Evolutionary conservation across 1,284 basidiomycete species (phyloP).

Genomic region (Irpex sp.): DNA sequence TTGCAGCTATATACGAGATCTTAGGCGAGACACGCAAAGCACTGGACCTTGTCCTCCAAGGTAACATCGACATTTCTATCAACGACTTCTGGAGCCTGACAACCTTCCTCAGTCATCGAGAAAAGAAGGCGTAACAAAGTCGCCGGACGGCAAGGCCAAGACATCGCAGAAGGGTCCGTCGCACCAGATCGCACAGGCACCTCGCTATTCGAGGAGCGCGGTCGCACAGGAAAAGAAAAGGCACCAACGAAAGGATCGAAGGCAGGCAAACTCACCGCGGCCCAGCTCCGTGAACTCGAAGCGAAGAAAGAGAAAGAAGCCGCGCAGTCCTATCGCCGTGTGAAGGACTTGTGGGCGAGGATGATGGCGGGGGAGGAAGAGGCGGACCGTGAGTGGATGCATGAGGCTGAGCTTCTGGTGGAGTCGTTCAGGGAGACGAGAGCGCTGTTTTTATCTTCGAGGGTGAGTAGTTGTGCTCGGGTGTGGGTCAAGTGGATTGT

Average conservation of each 20-base stretch:
- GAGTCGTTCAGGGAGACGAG: conserved; percentile 87
- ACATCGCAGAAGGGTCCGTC: conserved; percentile 17
- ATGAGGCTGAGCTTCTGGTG: conserved; percentile 80
- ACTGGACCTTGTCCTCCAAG: conserved; percentile 81
- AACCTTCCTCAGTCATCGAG: conserved; percentile 49
- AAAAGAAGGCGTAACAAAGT: conserved; percentile 49
- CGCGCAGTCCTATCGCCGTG: conserved; percentile 39
- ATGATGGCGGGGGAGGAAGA: conserved; percentile 35
- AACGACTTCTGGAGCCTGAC: neutral
- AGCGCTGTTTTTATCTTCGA: conserved; percentile 72
- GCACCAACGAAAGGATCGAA: conserved; percentile 16
- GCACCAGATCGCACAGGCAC: conserved; percentile 18
- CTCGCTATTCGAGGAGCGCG: conserved; percentile 56
- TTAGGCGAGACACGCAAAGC: conserved; percentile 78
- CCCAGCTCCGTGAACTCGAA: conserved; percentile 56
- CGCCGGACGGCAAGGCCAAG: conserved; percentile 13
- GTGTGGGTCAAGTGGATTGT: conserved; percentile 14
- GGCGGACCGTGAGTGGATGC: conserved; percentile 65
- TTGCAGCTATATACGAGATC: conserved; percentile 87
- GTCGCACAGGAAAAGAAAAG: conserved; percentile 28
- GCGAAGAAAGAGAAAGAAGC: conserved; percentile 59
- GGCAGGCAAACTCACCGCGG: conserved; percentile 42
- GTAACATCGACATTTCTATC: conserved; percentile 30
- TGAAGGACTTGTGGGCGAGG: conserved; percentile 42
- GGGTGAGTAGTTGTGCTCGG: conserved; percentile 56